Percentiles rank a stretch among this genome's conserved stretches.
These are phyloP conservation scores for Mortierella sp. DNA, from an alignment of 371 early-diverging fungal genomes.

Conservation along the genomic window DNA sequence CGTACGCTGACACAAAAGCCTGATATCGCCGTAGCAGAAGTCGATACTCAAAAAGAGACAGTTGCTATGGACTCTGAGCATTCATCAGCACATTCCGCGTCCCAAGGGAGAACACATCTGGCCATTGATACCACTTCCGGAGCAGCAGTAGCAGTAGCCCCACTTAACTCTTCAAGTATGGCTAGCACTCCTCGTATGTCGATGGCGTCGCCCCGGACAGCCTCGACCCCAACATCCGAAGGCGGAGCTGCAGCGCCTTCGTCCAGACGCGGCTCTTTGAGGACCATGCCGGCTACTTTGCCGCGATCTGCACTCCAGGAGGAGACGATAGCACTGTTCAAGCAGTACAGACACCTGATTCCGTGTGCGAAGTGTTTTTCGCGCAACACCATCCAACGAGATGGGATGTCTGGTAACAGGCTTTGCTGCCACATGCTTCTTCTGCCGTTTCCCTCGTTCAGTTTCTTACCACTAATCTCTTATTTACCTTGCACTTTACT, in stretches of 20 bases:
- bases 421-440: neutral
- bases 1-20: neutral
- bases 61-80: neutral
- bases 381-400: slow-evolving; percentile 54
- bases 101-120: slow-evolving; percentile 2
- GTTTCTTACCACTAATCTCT: neutral
- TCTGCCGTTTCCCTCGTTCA: neutral
- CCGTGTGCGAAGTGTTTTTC: slow-evolving; percentile 47
- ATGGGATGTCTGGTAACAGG: slow-evolving; percentile 52
- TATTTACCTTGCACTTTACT: neutral
- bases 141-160: too few species aligned
- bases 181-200: slow-evolving; percentile 12
- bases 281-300: slow-evolving; percentile 40
- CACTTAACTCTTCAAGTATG: neutral
- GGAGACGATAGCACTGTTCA: slow-evolving; percentile 45
- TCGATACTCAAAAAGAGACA: neutral
- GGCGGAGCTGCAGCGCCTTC: slow-evolving; percentile 21
- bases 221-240: slow-evolving; percentile 17
- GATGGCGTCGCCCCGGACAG: slow-evolving; percentile 17
- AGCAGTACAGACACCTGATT: slow-evolving; percentile 42
- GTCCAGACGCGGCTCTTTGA: slow-evolving; percentile 30
- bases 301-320: slow-evolving; percentile 47
- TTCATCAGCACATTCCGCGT: neutral
- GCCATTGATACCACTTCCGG: slow-evolving; percentile 24
- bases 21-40: slow-evolving; percentile 19